Percentiles rank a stretch among this genome's conserved stretches.
Evolutionary conservation across 371 early-diverging fungal species (phyloP).

Genomic region (Mucor indicus): DNA sequence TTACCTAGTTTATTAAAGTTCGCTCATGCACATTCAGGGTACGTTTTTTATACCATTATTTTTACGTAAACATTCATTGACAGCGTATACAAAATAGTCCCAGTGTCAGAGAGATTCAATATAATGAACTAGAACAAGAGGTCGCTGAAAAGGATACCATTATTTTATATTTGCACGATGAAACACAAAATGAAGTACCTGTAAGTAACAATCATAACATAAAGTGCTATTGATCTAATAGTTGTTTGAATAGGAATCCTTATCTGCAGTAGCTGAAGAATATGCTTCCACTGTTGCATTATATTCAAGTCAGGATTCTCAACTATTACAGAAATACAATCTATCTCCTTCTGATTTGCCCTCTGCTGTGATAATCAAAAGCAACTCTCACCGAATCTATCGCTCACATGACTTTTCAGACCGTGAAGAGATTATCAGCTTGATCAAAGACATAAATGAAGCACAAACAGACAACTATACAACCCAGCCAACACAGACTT

Average conservation of each 20-base stretch:
- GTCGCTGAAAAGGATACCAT: constrained; percentile 26
- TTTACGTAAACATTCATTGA: too few relatives aligned
- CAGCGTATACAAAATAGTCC: too few relatives aligned
- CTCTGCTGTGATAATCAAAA: constrained; percentile 32
- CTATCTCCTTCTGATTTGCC: constrained; percentile 27
- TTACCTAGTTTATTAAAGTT: constrained; percentile 51
- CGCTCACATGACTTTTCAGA: too few relatives aligned
- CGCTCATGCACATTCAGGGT: constrained; percentile 39
- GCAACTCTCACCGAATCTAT: too few relatives aligned
- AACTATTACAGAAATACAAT: constrained; percentile 16
- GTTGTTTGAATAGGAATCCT: constrained; percentile 21
- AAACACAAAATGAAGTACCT: constrained; percentile 7
- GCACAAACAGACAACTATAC: too few relatives aligned
- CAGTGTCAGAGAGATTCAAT: constrained; percentile 19
- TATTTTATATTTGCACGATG: constrained; percentile 30
- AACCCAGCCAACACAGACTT: too few relatives aligned
- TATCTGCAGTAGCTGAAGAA: constrained; percentile 24
- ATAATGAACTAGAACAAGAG: constrained; percentile 12
- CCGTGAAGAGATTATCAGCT: too few relatives aligned
- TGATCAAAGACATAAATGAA: too few relatives aligned
- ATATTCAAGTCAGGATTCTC: constrained; percentile 29
- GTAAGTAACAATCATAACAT: too few relatives aligned
- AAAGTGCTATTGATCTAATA: too few relatives aligned
- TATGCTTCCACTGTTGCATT: constrained; percentile 26
- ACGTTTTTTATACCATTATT: too few relatives aligned